Evolutionary conservation across 2,329 filamentous ascomycete genomes (phyloP).

Genomic region (Colletotrichum sojae): DNA sequence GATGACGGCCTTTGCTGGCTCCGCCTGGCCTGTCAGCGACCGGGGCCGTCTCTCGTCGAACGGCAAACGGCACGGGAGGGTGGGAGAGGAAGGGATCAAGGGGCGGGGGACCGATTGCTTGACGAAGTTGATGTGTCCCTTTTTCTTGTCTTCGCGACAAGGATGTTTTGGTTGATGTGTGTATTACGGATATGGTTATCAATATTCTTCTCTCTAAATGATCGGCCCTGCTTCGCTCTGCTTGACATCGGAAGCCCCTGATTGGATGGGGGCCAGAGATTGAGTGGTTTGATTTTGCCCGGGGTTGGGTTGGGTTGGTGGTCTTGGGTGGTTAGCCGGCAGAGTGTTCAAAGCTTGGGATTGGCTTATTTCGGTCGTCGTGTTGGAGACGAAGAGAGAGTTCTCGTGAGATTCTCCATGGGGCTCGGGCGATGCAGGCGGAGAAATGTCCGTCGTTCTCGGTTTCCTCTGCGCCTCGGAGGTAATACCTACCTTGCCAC

Average conservation of each 20-base stretch:
- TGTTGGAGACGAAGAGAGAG: conserved; percentile 1
- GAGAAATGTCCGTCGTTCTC: conserved; percentile 12
- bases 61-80: conserved; percentile 16
- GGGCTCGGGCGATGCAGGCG: not conserved
- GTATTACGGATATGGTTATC: conserved; percentile 18
- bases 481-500: conserved; percentile 5
- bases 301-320: not conserved
- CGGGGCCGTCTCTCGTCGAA: conserved; percentile 7
- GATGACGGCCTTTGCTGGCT: not conserved
- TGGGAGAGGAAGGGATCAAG: conserved; percentile 7
- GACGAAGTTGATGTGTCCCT: not conserved
- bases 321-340: not conserved
- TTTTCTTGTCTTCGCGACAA: not conserved
- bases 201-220: not conserved
- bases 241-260: conserved; percentile 21
- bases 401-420: not conserved
- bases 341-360: not conserved
- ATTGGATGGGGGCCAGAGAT: conserved; percentile 24
- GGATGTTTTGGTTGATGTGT: not conserved
- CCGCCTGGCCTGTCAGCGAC: not conserved
- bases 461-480: conserved; percentile 21
- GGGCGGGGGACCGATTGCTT: not conserved
- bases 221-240: not conserved
- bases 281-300: not conserved
- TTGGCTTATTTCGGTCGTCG: not conserved